phyloP scores from a whole-genome alignment of 345 rosid genomes.

The Salix exigua region DNA sequence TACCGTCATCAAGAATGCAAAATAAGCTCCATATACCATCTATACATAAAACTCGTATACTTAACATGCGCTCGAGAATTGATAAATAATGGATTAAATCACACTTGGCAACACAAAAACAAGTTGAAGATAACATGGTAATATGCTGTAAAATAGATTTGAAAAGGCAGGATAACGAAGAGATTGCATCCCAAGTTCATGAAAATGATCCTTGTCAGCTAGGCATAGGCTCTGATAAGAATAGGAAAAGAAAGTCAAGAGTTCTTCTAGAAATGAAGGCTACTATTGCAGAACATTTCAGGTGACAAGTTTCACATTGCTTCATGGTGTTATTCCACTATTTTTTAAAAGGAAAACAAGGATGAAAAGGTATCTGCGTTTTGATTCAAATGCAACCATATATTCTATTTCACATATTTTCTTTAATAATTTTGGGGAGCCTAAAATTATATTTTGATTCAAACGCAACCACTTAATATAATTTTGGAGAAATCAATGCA shows the following conservation, averaged over 20 bases:
- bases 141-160: background rate
- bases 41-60: background rate
- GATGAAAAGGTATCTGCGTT: background rate
- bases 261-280: background rate
- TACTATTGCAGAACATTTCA: background rate
- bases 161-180: background rate
- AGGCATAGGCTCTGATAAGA: background rate
- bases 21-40: background rate
- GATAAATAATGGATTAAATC: background rate
- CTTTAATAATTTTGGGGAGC: no score
- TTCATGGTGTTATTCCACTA: background rate
- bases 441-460: background rate
- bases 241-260: background rate
- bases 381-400: background rate
- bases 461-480: background rate
- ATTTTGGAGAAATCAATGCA: no score
- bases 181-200: background rate
- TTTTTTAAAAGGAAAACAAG: background rate
- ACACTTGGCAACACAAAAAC: background rate
- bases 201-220: background rate
- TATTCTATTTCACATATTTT: background rate
- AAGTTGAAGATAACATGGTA: background rate
- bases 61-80: background rate
- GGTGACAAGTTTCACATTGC: background rate
- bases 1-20: conserved; percentile 5